These are phyloP conservation scores for Talaromyces borbonicus DNA, from an alignment of 495 filamentous ascomycete species.

Conservation along the genomic window DNA sequence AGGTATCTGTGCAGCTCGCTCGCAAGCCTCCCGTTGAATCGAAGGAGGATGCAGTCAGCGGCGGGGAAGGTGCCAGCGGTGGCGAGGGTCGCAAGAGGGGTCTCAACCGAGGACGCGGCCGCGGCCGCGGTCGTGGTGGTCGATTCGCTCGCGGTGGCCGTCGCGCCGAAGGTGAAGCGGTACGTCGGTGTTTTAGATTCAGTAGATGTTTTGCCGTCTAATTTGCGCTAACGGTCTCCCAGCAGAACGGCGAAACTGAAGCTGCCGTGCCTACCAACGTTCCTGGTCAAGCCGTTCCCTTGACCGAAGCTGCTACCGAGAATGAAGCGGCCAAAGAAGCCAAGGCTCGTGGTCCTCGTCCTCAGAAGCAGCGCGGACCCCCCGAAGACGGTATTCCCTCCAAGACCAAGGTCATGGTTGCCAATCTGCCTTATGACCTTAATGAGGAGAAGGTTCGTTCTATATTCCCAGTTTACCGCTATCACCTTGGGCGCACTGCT, in stretches of 20 bases:
- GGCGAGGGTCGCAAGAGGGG: slow-evolving; percentile 71
- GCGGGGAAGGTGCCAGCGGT: slow-evolving; percentile 56
- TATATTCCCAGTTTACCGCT: neutral
- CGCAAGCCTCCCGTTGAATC: slow-evolving; percentile 81
- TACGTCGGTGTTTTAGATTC: neutral
- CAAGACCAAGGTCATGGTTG: slow-evolving; percentile 99
- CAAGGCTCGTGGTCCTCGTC: slow-evolving; percentile 38
- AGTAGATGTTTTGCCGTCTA: neutral
- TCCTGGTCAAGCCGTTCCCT: slow-evolving; percentile 42
- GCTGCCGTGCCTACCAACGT: slow-evolving; percentile 39
- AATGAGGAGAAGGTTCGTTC: slow-evolving; percentile 83
- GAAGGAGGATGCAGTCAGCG: slow-evolving; percentile 62
- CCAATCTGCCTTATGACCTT: slow-evolving; percentile 95
- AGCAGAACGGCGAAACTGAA: slow-evolving; percentile 20
- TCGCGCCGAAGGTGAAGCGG: slow-evolving; percentile 10
- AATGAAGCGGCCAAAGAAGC: slow-evolving; percentile 37
- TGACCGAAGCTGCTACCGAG: slow-evolving; percentile 53
- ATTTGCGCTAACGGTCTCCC: neutral
- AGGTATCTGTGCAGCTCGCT: slow-evolving; percentile 97
- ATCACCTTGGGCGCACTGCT: slow-evolving; percentile 29
- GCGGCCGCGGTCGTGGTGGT: slow-evolving; percentile 64
- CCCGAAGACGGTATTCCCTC: slow-evolving; percentile 96
- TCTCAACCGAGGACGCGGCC: slow-evolving; percentile 64
- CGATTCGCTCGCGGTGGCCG: slow-evolving; percentile 56
- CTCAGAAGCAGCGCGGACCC: slow-evolving; percentile 72